Base-by-base conservation (phyloP, 148 eudicot species). In the Tetragonia tetragonoides region DNA sequence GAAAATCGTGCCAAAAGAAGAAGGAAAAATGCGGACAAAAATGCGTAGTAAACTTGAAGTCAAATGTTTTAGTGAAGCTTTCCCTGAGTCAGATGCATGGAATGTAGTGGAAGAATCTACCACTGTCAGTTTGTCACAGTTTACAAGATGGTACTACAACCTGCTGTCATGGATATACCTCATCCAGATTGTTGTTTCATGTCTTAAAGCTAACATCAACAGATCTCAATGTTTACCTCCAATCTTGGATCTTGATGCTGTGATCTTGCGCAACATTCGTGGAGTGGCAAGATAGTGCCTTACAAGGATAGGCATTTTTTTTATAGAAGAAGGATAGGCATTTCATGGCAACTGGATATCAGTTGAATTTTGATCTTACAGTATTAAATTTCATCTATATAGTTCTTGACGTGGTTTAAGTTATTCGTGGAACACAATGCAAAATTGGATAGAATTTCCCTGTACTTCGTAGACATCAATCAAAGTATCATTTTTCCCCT, bases 1-100 rank as follows among this genome's bases (percentile, higher is more conserved):
- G 88, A 86, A 68, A 85, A 81, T 28, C 87, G 84, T 0, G 84
- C 90, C 69, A 88, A 91, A 89, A 89, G 86, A 73, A 91, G 86
- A 79, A 85, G 78, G 28, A 89, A 88, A 83, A 87, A 83, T 62
- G 73, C 37, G 20, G 78, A 69, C 21, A 89, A 88, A 83, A 87
- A 83, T 62, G 73, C 37, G 20, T 75, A 69, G 11, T 83, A 56
- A 83, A 44, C 37, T 37, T 64, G 37, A 74, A 15, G 66, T 23
- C 3, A 38, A n/a, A 11, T 64, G 56, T 34, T 34, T 23, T 14
- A 60, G 49, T 17, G 40, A 34, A 47, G 28, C 66, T 15, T n/a
- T 14, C 18, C 28, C 39, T 37, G 54, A 71, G 11, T 41, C 11
- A 24, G n/a, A 70, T 9, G 7, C 61, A 71, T 15, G 20, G 9